Conservation (phyloP, 495 filamentous ascomycete genomes). For the Pyrenula aspistea region DNA sequence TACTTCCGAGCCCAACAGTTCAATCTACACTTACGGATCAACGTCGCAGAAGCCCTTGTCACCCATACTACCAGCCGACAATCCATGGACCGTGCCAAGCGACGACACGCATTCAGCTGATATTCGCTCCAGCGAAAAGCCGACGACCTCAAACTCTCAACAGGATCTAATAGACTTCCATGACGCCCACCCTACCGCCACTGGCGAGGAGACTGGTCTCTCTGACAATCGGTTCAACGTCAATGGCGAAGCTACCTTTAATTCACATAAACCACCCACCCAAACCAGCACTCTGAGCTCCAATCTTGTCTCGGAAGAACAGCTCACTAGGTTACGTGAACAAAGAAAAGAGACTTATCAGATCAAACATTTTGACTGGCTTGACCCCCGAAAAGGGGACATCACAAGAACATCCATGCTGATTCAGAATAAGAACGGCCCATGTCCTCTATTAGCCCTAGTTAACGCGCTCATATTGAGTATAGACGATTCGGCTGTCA, state of each 20-base stretch:
- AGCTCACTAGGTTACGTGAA: constrained; percentile 25
- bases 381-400: constrained; percentile 20
- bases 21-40: background rate
- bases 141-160: background rate
- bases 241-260: background rate
- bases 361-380: constrained; percentile 59
- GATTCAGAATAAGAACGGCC: constrained; percentile 86
- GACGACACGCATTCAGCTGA: background rate
- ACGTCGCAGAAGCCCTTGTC: background rate
- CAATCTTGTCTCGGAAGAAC: constrained; percentile 15
- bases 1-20: too few species aligned
- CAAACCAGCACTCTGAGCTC: background rate
- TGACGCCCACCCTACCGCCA: background rate
- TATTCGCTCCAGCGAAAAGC: background rate
- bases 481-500: constrained; percentile 61
- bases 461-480: constrained; percentile 85
- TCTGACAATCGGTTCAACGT: background rate
- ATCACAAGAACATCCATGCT: constrained; percentile 62
- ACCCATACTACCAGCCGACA: background rate
- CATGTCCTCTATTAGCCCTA: constrained; percentile 83
- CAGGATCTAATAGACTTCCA: background rate
- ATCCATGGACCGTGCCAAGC: background rate
- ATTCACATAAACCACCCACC: background rate
- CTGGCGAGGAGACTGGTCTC: background rate
- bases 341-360: constrained; percentile 54